Conservation (phyloP, 176 grass and related monocot genomes). For the Musa acuminata region DNA sequence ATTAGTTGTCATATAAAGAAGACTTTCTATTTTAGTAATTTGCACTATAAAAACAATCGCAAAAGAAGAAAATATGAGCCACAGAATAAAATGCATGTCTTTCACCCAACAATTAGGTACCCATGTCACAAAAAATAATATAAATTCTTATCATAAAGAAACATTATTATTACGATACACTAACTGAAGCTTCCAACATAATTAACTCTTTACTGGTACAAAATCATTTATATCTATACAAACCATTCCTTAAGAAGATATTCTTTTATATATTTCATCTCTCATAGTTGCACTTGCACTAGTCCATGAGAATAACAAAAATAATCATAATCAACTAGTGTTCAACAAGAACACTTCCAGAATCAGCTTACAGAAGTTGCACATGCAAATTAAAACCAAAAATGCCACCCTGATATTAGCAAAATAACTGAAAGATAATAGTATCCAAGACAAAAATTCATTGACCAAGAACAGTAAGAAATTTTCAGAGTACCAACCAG, state of each 20-base stretch:
- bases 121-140: conserved; percentile 8
- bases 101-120: background rate
- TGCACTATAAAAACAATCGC: background rate
- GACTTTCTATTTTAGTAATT: too few relatives aligned
- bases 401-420: background rate
- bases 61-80: background rate
- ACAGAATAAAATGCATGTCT: background rate
- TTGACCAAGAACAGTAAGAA: background rate
- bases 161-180: background rate
- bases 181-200: background rate
- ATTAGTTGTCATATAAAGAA: too few relatives aligned
- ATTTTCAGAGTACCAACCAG: conserved; percentile 22
- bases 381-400: background rate
- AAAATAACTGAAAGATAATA: background rate
- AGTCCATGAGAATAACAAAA: background rate
- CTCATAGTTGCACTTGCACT: background rate
- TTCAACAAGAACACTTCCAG: background rate
- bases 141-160: background rate
- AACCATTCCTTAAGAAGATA: background rate
- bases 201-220: too few relatives aligned
- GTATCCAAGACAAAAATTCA: background rate
- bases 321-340: background rate
- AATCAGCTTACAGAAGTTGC: background rate
- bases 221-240: too few relatives aligned
- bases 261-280: background rate